Evolutionary conservation across 805 yeast genomes (phyloP).

Genomic region (Kuraishia hungarica): DNA sequence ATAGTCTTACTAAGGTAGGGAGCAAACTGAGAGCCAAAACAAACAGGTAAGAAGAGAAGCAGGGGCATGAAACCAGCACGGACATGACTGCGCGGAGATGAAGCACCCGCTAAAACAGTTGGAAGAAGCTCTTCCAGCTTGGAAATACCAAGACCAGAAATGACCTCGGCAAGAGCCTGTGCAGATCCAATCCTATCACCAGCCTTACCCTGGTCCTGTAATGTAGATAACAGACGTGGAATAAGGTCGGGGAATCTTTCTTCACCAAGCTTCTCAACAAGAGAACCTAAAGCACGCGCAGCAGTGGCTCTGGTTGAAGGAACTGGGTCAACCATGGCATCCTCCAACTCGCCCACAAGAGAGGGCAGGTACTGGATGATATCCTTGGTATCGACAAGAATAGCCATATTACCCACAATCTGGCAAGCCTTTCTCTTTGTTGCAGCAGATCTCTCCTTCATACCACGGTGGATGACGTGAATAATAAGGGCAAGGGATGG

Average conservation of each 20-base stretch:
- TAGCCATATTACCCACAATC: slow-evolving; percentile 98
- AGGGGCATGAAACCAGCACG: slow-evolving; percentile 93
- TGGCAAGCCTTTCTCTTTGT: slow-evolving; percentile 93
- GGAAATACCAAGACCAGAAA: slow-evolving; percentile 81
- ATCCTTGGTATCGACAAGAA: slow-evolving; percentile 84
- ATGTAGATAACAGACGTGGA: slow-evolving; percentile 65
- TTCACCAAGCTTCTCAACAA: slow-evolving; percentile 95
- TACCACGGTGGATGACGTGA: slow-evolving; percentile 92
- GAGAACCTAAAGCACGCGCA: slow-evolving; percentile 91
- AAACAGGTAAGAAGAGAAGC: slow-evolving; percentile 82
- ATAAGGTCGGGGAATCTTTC: slow-evolving; percentile 89
- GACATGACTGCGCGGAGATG: slow-evolving; percentile 55
- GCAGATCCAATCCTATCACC: slow-evolving; percentile 97
- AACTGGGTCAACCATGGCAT: slow-evolving; percentile 97
- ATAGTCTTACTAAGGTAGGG: slow-evolving; percentile 81
- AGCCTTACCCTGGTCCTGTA: slow-evolving; percentile 67
- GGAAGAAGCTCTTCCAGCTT: slow-evolving; percentile 90
- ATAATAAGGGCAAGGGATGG: slow-evolving; percentile 93
- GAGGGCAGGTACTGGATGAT: slow-evolving; percentile 74
- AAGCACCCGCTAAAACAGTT: slow-evolving; percentile 61
- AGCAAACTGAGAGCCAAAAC: slow-evolving; percentile 86
- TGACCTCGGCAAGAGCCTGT: slow-evolving; percentile 91
- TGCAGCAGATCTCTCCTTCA: slow-evolving; percentile 88
- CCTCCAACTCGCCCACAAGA: slow-evolving; percentile 74
- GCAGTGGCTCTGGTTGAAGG: slow-evolving; percentile 97